Evolutionary conservation across 2,329 filamentous ascomycete species (phyloP).

Genomic region (Alternaria longipes): DNA sequence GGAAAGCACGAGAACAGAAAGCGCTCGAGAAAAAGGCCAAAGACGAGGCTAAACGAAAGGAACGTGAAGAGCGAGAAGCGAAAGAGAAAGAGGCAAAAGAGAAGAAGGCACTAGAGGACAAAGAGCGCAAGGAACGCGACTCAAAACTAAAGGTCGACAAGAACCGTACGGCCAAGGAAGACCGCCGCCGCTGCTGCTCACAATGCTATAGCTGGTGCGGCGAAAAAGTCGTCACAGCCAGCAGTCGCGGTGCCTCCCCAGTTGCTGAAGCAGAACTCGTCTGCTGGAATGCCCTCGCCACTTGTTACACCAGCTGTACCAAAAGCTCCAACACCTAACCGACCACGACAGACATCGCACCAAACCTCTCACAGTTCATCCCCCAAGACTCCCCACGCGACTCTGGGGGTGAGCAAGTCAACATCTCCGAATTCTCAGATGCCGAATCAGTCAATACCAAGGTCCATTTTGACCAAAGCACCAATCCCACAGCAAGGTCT

Average conservation of each 20-base stretch:
- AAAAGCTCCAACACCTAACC: conserved; percentile 82
- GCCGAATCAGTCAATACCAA: conserved; percentile 71
- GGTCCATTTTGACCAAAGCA: conserved; percentile 69
- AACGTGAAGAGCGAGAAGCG: conserved; percentile 68
- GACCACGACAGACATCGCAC: conserved; percentile 79
- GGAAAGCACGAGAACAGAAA: conserved; percentile 81
- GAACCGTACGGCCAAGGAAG: conserved; percentile 54
- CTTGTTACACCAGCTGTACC: conserved; percentile 84
- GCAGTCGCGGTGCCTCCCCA: conserved; percentile 63
- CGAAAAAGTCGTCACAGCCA: conserved; percentile 51
- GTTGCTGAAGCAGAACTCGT: conserved; percentile 61
- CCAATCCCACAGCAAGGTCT: conserved; percentile 56
- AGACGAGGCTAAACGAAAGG: conserved; percentile 77
- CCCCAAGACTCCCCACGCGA: conserved; percentile 71
- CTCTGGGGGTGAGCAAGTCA: conserved; percentile 57
- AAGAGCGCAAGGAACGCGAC: conserved; percentile 70
- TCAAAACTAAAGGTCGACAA: conserved; percentile 57
- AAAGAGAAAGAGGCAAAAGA: conserved; percentile 81
- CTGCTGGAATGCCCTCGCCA: conserved; percentile 73
- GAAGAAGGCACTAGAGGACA: conserved; percentile 66
- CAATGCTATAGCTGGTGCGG: conserved; percentile 33
- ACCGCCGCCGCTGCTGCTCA: conserved; percentile 44
- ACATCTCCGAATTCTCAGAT: conserved; percentile 70
- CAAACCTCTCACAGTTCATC: conserved; percentile 76
- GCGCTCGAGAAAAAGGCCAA: conserved; percentile 82